Evolutionary conservation across 2,329 filamentous ascomycete species (phyloP).

Genomic region (Hypomyces rosellus): DNA sequence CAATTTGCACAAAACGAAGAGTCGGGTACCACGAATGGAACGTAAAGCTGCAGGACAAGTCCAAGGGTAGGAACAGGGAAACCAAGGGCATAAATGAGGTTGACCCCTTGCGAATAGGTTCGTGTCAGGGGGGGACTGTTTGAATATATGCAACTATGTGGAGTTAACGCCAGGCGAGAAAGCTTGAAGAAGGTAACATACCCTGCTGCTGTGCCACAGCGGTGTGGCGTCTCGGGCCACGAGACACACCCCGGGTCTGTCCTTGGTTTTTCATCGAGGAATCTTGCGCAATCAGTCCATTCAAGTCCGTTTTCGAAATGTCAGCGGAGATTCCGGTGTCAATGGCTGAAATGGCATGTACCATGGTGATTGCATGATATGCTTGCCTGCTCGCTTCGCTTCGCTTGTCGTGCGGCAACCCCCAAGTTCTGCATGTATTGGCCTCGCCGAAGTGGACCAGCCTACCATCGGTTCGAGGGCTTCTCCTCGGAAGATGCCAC

Average conservation of each 20-base stretch:
- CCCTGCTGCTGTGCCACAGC: too few relatives aligned
- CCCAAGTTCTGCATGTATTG: too few relatives aligned
- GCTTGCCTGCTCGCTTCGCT: too few relatives aligned
- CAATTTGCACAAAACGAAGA: constrained; percentile 7
- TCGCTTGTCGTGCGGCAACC: too few relatives aligned
- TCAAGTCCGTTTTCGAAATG: neutral
- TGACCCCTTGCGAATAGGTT: constrained; percentile 2
- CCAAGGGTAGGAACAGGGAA: neutral
- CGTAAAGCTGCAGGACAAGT: constrained; percentile 3
- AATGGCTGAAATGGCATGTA: neutral
- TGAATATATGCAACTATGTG: too few relatives aligned
- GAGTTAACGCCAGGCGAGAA: too few relatives aligned
- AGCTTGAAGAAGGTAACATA: too few relatives aligned
- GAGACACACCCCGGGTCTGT: neutral
- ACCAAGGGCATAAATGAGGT: neutral
- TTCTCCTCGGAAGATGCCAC: neutral
- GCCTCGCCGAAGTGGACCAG: neutral
- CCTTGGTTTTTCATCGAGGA: too few relatives aligned
- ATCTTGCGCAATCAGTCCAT: too few relatives aligned
- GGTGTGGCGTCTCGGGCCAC: neutral
- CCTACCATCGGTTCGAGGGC: neutral
- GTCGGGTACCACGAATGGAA: constrained; percentile 7
- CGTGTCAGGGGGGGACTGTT: too few relatives aligned
- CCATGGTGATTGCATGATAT: neutral
- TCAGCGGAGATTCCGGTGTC: neutral